Conservation (phyloP, 2,329 filamentous ascomycete genomes). For the Trichophyton simii region DNA sequence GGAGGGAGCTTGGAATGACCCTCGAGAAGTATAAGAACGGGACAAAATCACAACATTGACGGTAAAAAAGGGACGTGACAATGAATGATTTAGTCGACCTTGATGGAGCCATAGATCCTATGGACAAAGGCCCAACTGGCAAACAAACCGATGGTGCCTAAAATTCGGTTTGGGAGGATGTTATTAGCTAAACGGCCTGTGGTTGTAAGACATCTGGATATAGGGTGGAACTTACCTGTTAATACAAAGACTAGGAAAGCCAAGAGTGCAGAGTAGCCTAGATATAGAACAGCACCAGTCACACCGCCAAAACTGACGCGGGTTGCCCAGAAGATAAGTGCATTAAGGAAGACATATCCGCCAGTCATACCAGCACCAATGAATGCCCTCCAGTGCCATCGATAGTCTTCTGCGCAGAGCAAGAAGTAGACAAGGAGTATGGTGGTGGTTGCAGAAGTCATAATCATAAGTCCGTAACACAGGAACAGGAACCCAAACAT, state of each 20-base stretch:
- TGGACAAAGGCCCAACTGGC: slow-evolving; percentile 88
- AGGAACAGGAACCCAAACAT: slow-evolving; percentile 99
- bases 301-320: slow-evolving; percentile 75
- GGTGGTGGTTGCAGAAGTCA: slow-evolving; percentile 84
- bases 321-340: slow-evolving; percentile 78
- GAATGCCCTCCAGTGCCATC: slow-evolving; percentile 98
- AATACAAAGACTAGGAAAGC: slow-evolving; percentile 87
- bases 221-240: slow-evolving; percentile 55
- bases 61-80: not conserved
- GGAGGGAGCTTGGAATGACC: not conserved
- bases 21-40: not conserved
- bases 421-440: slow-evolving; percentile 93
- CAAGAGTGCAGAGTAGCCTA: slow-evolving; percentile 83
- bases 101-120: slow-evolving; percentile 94
- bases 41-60: not conserved
- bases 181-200: slow-evolving; percentile 10
- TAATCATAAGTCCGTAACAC: slow-evolving; percentile 93
- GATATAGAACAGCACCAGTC: slow-evolving; percentile 77
- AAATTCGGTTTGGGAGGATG: not conserved
- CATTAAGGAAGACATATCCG: slow-evolving; percentile 82
- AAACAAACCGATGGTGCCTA: slow-evolving; percentile 91
- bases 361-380: slow-evolving; percentile 81
- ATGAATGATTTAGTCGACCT: slow-evolving; percentile 65
- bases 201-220: slow-evolving; percentile 3
- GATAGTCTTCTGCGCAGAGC: slow-evolving; percentile 91